Percentiles rank a stretch among this genome's conserved stretches.
These are phyloP conservation scores for Phyllosticta capitalensis DNA, from an alignment of 2,329 filamentous ascomycete species.

Conservation along the genomic window DNA sequence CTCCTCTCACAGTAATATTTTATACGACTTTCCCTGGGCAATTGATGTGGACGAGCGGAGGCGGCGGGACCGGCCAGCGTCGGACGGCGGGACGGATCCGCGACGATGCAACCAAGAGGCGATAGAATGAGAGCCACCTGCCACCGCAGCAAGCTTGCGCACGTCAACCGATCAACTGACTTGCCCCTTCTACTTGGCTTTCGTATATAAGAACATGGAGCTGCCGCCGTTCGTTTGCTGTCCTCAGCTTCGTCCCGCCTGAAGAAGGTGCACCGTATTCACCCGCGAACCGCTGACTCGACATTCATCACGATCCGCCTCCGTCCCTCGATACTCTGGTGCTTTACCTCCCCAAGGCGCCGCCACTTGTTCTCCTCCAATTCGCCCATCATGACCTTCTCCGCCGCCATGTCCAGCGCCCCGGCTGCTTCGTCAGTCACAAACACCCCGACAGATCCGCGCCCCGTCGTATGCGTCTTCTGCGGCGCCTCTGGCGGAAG, in stretches of 20 bases:
- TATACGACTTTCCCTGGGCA: too few species aligned
- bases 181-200: neutral
- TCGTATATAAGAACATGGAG: neutral
- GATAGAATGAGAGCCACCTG: neutral
- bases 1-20: too few species aligned
- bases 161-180: slow-evolving; percentile 8
- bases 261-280: neutral
- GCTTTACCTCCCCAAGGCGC: neutral
- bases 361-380: neutral
- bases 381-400: slow-evolving; percentile 17
- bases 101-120: neutral
- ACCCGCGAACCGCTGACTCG: neutral
- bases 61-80: neutral
- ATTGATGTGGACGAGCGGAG: neutral
- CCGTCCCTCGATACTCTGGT: neutral
- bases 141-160: neutral
- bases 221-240: neutral
- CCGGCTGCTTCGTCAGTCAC: neutral
- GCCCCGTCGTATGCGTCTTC: slow-evolving; percentile 80
- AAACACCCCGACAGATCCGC: slow-evolving; percentile 13
- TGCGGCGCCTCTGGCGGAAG: slow-evolving; percentile 74
- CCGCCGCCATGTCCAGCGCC: neutral
- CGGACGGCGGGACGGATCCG: slow-evolving; percentile 1
- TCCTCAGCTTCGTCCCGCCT: neutral
- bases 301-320: neutral